Evolutionary conservation across 345 rosid species (phyloP).

Genomic region (Sisymbrium irio): DNA sequence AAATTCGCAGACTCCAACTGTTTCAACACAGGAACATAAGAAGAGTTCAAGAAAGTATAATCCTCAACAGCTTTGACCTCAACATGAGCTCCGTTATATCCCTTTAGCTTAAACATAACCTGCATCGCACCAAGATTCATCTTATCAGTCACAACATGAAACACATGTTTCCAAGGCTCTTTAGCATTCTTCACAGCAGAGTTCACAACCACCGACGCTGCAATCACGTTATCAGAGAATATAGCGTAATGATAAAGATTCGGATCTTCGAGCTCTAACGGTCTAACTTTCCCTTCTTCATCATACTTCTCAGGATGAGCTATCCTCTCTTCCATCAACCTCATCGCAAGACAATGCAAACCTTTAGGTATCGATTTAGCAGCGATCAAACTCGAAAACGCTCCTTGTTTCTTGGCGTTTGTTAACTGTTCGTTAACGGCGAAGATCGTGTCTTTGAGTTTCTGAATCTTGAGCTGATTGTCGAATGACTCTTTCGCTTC

Average conservation of each 20-base stretch:
- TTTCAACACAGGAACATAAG: constrained; percentile 86
- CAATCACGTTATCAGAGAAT: constrained; percentile 88
- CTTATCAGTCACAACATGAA: constrained; percentile 96
- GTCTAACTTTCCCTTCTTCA: constrained; percentile 67
- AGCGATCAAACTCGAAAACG: constrained; percentile 89
- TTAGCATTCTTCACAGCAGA: constrained; percentile 91
- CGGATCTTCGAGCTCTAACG: constrained; percentile 75
- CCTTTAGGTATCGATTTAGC: constrained; percentile 96
- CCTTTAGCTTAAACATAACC: constrained; percentile 92
- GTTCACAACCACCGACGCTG: constrained; percentile 95
- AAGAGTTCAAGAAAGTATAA: constrained; percentile 83
- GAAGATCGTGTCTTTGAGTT: constrained; percentile 85
- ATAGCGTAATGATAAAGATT: constrained; percentile 87
- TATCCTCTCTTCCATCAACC: constrained; percentile 94
- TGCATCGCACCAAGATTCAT: constrained; percentile 99
- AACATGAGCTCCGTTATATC: constrained; percentile 84
- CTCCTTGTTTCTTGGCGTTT: constrained; percentile 94
- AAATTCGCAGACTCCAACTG: constrained; percentile 86
- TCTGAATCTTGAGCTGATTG: constrained; percentile 94
- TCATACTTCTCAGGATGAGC: constrained; percentile 77
- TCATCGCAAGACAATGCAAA: constrained; percentile 90
- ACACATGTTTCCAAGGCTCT: constrained; percentile 93
- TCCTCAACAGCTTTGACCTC: constrained; percentile 99
- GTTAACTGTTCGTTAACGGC: constrained; percentile 85
- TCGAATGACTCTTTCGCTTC: constrained; percentile 96